Evolutionary conservation across 2,329 filamentous ascomycete genomes (phyloP).

Genomic region (Bipolaris sorokiniana): DNA sequence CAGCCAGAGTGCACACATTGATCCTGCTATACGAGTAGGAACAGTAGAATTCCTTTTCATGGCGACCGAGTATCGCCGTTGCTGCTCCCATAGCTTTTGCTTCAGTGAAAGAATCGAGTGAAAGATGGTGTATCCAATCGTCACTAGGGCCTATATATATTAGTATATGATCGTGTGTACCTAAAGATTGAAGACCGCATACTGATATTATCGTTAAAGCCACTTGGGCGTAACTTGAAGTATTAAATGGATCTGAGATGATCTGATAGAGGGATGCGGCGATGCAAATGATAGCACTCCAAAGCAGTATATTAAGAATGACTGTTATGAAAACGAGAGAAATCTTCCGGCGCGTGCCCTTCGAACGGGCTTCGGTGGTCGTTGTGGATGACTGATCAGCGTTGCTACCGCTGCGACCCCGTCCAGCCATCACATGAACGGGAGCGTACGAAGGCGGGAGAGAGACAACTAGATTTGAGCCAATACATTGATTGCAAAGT

Average conservation of each 20-base stretch:
- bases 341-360: slow-evolving; percentile 30
- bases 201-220: slow-evolving; percentile 44
- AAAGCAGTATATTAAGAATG: slow-evolving; percentile 45
- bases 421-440: slow-evolving; percentile 10
- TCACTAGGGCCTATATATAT: slow-evolving; percentile 38
- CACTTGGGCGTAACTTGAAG: slow-evolving; percentile 37
- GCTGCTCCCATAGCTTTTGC: slow-evolving; percentile 39
- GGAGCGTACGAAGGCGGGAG: slow-evolving; percentile 5
- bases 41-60: slow-evolving; percentile 43
- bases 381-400: slow-evolving; percentile 23
- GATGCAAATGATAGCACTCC: slow-evolving; percentile 41
- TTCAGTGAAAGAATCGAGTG: slow-evolving; percentile 45
- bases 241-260: slow-evolving; percentile 35
- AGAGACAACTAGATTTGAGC: slow-evolving; percentile 23
- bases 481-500: slow-evolving; percentile 19
- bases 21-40: slow-evolving; percentile 40
- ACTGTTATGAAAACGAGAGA: slow-evolving; percentile 44
- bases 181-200: slow-evolving; percentile 12
- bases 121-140: slow-evolving; percentile 43
- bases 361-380: slow-evolving; percentile 5
- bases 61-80: slow-evolving; percentile 28
- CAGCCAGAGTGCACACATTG: slow-evolving; percentile 46
- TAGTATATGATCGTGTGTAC: neutral
- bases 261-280: slow-evolving; percentile 40
- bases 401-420: slow-evolving; percentile 26